phyloP scores from a whole-genome alignment of 176 grass and related monocot species.

The Aegilops tauschii region DNA sequence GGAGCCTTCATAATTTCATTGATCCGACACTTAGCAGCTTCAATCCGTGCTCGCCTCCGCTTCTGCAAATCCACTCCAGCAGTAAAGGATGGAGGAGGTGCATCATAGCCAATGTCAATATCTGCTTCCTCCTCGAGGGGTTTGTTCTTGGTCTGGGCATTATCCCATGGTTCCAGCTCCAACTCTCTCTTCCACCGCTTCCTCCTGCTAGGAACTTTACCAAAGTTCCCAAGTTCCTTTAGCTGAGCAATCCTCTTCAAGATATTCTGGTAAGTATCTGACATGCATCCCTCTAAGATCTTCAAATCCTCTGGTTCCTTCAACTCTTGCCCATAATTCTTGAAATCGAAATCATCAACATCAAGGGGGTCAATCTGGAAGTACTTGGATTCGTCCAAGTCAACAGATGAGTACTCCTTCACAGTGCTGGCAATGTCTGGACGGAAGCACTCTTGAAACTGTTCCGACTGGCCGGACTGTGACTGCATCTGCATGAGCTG shows the following conservation, averaged over 20 bases:
- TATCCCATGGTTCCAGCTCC: slow-evolving; percentile 42
- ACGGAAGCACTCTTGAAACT: slow-evolving; percentile 23
- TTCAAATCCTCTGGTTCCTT: slow-evolving; percentile 31
- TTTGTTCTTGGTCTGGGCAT: slow-evolving; percentile 49
- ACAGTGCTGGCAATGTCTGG: slow-evolving; percentile 23
- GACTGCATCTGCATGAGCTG: slow-evolving; percentile 53
- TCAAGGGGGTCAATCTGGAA: slow-evolving; percentile 11
- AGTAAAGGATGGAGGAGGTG: slow-evolving; percentile 76
- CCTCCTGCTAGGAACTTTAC: slow-evolving; percentile 47
- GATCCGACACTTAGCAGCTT: slow-evolving; percentile 75
- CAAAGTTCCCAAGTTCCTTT: slow-evolving; percentile 45
- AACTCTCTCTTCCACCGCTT: slow-evolving; percentile 32
- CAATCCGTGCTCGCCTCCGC: slow-evolving; percentile 60
- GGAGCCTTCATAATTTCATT: slow-evolving; percentile 57
- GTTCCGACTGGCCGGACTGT: slow-evolving; percentile 7
- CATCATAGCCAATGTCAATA: slow-evolving; percentile 73
- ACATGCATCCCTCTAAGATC: slow-evolving; percentile 51
- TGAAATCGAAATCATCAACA: slow-evolving; percentile 13
- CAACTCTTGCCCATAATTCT: slow-evolving; percentile 24
- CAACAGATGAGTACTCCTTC: background rate
- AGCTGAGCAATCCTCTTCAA: slow-evolving; percentile 47
- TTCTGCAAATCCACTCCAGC: slow-evolving; percentile 45
- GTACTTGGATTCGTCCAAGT: slow-evolving; percentile 41
- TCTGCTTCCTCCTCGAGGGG: slow-evolving; percentile 41
- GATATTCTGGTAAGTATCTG: slow-evolving; percentile 69